Evolutionary conservation across 805 yeast species (phyloP), one percentile per base, ranked within the genome.

Genomic region (Saturnispora hagleri): DNA sequence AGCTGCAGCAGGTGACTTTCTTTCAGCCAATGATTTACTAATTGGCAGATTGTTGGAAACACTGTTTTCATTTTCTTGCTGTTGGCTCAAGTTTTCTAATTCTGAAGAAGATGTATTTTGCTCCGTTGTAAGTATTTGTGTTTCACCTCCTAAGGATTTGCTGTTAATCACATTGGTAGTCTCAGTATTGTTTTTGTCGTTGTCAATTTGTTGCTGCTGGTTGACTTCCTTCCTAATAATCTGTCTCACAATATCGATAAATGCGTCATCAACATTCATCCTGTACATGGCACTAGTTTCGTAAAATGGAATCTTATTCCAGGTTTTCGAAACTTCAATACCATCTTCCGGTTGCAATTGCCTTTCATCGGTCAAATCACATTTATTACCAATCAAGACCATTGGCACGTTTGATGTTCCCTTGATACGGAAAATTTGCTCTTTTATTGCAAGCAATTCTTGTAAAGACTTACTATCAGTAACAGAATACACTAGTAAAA

Each of bases 281-380:
- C 84, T 82, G 64, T 83, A 80, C 80, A 88, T 81, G n/a, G 99
- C 98, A 60, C 93, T 83, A 1, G 96, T 84, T 67, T 90, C 96
- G 67, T 89, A 88, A 62, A 90, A 91, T 24, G 96, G 96, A 2
- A 87, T 93, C 60, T 79, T 77, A 17, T 91, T 95, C 95, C 97
- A 87, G 53, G 80, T 79, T 56, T 85, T 85, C 28, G 95, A 86
- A 4, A 89, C 85, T 52, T 79, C 79, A 48, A 86, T 82, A 43
- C 96, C 98, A 58, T 86, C 89, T 53, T 84, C 89, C 5, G 88
- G 85, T 52, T 82, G 72, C 18, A 89, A 74, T n/a, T 76, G 84
- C 55, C 97, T 74, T 58, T 84, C 89, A 22, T 79, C 79, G 8
- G 77, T 79, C 55, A 88, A 73, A 69, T 91, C 98, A 60, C 95